Evolutionary conservation across 768 basidiomycete species (phyloP).

Genomic region (Trametes cubensis): DNA sequence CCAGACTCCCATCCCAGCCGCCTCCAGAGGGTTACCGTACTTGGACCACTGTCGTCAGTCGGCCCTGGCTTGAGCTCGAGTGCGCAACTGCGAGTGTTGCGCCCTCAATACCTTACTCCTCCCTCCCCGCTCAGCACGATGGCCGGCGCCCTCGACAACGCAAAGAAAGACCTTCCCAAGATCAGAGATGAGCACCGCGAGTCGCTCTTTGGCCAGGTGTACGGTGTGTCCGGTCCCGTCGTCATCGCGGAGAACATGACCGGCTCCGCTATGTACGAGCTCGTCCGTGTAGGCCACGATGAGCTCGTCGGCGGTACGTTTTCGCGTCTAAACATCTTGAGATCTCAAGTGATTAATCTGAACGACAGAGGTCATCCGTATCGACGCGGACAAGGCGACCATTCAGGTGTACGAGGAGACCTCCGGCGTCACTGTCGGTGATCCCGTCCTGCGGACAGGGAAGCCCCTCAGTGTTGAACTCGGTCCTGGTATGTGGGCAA

Average conservation of each 20-base stretch:
- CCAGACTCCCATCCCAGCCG: constrained; percentile 24
- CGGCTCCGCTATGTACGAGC: constrained; percentile 96
- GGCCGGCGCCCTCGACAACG: constrained; percentile 94
- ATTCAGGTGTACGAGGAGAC: constrained; percentile 99
- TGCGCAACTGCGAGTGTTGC: constrained; percentile 5
- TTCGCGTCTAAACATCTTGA: background rate
- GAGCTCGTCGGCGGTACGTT: constrained; percentile 91
- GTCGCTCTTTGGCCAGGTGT: constrained; percentile 84
- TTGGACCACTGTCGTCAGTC: constrained; percentile 25
- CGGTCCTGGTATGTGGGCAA: constrained; percentile 75
- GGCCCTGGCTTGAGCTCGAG: constrained; percentile 13
- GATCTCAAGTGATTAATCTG: background rate
- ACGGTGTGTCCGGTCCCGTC: constrained; percentile 97
- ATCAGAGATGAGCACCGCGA: constrained; percentile 90
- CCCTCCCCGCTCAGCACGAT: constrained; percentile 43
- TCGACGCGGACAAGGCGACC: constrained; percentile 96
- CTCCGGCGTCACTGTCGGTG: constrained; percentile 97
- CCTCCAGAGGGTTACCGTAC: constrained; percentile 5
- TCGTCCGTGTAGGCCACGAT: constrained; percentile 97
- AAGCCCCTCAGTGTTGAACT: constrained; percentile 98
- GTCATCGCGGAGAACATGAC: constrained; percentile 97
- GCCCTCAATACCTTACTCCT: constrained; percentile 7
- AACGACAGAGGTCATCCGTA: constrained; percentile 91
- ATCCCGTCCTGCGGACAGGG: constrained; percentile 95
- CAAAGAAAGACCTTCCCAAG: constrained; percentile 84